A percentile compares a stretch with the other conserved stretches of the same genome.
Evolutionary conservation across 495 filamentous ascomycete genomes (phyloP).

Genomic region (Penicillium pancosmium): DNA sequence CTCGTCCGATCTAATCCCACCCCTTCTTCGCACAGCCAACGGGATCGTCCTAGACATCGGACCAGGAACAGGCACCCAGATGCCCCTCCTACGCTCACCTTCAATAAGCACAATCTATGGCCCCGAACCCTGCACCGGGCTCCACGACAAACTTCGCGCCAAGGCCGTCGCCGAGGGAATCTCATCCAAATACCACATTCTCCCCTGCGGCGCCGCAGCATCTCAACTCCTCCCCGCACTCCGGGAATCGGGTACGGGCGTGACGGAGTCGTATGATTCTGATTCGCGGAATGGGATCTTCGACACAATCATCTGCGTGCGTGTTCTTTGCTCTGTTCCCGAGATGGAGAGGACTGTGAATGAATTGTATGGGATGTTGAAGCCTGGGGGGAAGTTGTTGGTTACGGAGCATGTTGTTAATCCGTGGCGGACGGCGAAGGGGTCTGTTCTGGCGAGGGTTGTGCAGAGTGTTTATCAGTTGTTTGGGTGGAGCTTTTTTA

Average conservation of each 20-base stretch:
- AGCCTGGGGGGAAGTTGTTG: constrained; percentile 68
- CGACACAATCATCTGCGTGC: constrained; percentile 69
- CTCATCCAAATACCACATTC: constrained; percentile 62
- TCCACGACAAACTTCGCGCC: constrained; percentile 53
- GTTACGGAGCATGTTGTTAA: constrained; percentile 72
- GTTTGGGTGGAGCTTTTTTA: constrained; percentile 46
- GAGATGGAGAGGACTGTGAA: constrained; percentile 57
- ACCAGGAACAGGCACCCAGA: constrained; percentile 52
- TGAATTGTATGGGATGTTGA: constrained; percentile 63
- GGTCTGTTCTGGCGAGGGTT: constrained; percentile 51
- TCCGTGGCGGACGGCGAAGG: constrained; percentile 49
- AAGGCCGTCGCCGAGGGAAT: constrained; percentile 54
- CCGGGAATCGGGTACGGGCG: constrained; percentile 42
- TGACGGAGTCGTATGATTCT: constrained; percentile 12
- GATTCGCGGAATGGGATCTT: constrained; percentile 45
- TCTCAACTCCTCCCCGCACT: constrained; percentile 41
- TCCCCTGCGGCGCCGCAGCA: constrained; percentile 63
- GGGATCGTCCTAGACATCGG: constrained; percentile 53
- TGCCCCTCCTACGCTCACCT: constrained; percentile 44
- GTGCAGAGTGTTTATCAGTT: constrained; percentile 35
- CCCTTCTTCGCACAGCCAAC: constrained; percentile 35
- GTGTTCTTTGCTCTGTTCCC: constrained; percentile 75
- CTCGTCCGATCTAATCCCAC: constrained; percentile 43
- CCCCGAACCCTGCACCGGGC: constrained; percentile 63
- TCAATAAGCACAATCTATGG: constrained; percentile 63